Conservation (phyloP, 768 basidiomycete species). For the Lactifluus hygrophoroides region DNA sequence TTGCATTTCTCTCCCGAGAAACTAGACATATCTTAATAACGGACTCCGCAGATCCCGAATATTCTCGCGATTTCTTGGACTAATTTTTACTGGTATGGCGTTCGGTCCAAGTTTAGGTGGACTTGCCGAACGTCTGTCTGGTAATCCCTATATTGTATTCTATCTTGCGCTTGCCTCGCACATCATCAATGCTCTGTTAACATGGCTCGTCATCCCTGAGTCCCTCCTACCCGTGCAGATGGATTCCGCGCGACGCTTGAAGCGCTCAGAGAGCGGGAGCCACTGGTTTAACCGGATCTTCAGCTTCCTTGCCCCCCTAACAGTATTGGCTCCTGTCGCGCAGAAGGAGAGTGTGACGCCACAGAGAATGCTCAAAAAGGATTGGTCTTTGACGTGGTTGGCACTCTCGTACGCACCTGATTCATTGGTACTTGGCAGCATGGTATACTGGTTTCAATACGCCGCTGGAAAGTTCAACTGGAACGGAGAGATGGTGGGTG, state of each 20-base stretch:
- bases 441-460: conserved; percentile 22
- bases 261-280: conserved; percentile 2
- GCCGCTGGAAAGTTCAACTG: conserved; percentile 6
- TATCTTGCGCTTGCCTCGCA: conserved; percentile 52
- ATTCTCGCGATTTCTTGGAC: conserved; percentile 58
- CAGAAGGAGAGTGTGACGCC: conserved; percentile 28
- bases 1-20: background rate
- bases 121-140: conserved; percentile 50
- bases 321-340: conserved; percentile 46
- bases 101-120: conserved; percentile 69
- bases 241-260: conserved; percentile 22
- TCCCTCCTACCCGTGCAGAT: conserved; percentile 47
- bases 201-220: conserved; percentile 66
- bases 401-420: conserved; percentile 43
- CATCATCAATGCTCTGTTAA: conserved; percentile 37
- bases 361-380: conserved; percentile 35
- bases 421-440: background rate
- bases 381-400: conserved; percentile 60
- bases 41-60: conserved; percentile 41
- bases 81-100: conserved; percentile 66
- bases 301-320: conserved; percentile 63
- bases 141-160: conserved; percentile 55
- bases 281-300: conserved; percentile 40
- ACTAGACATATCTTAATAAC: background rate
- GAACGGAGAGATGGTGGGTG: conserved; percentile 8